phyloP scores from a whole-genome alignment of 2,329 filamentous ascomycete genomes.

The Ophiostoma ips region DNA sequence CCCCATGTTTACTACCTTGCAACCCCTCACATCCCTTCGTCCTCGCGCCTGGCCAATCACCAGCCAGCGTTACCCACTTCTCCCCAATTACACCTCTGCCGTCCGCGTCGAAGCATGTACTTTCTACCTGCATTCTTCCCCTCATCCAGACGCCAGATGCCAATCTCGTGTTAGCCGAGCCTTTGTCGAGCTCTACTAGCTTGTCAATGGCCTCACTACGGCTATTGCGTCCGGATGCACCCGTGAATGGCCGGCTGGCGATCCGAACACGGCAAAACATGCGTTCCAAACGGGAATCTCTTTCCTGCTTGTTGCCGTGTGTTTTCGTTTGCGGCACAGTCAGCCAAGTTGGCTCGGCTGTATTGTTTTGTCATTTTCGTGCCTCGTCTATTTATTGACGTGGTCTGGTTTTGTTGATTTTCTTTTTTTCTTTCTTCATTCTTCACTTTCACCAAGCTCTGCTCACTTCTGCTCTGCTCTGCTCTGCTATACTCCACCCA shows the following conservation, averaged over 20 bases:
- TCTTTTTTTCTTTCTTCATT: neutral
- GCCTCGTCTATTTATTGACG: neutral
- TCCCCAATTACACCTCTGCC: neutral
- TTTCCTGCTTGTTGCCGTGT: neutral
- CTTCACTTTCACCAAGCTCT: neutral
- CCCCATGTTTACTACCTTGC: neutral
- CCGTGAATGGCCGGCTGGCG: neutral
- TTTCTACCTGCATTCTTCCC: neutral
- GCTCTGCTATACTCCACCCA: neutral
- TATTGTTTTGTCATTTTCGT: neutral
- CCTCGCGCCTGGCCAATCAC: neutral
- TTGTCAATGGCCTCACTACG: neutral
- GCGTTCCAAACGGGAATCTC: neutral
- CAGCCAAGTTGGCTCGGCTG: neutral
- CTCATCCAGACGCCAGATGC: neutral
- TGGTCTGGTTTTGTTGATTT: neutral
- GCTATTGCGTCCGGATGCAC: neutral
- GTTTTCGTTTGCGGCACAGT: too few species aligned
- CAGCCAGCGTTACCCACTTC: neutral
- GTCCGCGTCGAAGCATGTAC: neutral
- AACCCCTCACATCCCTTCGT: neutral
- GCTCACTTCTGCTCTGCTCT: neutral
- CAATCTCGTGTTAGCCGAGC: neutral
- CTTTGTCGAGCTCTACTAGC: neutral
- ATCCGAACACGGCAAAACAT: neutral